Conservation (phyloP, 352 stramenopile genomes). For the Phytophthora idaei region DNA sequence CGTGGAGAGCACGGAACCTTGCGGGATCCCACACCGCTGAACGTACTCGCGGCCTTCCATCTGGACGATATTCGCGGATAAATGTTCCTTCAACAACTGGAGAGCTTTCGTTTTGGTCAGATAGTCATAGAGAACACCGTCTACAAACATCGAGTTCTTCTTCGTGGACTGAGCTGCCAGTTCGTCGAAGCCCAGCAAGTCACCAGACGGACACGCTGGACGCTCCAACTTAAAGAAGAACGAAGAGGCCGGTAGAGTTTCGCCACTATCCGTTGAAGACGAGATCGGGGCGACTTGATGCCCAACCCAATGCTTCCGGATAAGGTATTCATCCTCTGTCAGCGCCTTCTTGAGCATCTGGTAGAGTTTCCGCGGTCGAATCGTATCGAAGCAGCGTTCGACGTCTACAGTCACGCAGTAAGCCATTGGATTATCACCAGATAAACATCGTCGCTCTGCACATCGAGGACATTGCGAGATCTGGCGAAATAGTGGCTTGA, state of each 20-base stretch:
- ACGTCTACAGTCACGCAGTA: constrained; percentile 79
- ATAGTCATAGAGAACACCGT: constrained; percentile 84
- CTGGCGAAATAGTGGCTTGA: constrained; percentile 52
- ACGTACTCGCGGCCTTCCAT: constrained; percentile 56
- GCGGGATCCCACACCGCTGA: constrained; percentile 73
- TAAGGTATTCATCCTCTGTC: constrained; percentile 73
- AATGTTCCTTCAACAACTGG: constrained; percentile 65
- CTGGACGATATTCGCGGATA: constrained; percentile 61
- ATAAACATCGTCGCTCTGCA: constrained; percentile 17
- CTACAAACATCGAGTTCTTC: constrained; percentile 62
- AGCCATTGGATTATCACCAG: constrained; percentile 19
- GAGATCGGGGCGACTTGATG: constrained; percentile 41
- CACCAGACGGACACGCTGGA: constrained; percentile 56
- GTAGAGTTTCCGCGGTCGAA: constrained; percentile 67
- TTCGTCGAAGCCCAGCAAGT: constrained; percentile 60
- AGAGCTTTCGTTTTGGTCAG: constrained; percentile 56
- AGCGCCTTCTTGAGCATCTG: constrained; percentile 69
- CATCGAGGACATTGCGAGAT: constrained; percentile 43
- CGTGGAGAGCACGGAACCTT: constrained; percentile 85
- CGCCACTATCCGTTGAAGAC: constrained; percentile 8
- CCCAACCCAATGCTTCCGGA: constrained; percentile 78
- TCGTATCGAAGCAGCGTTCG: constrained; percentile 86
- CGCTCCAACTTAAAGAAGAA: constrained; percentile 71
- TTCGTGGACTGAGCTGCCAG: constrained; percentile 46
- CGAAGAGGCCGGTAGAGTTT: constrained; percentile 13